phyloP scores from a whole-genome alignment of 129 eudicot genomes.

The Saussurea involucrata region DNA sequence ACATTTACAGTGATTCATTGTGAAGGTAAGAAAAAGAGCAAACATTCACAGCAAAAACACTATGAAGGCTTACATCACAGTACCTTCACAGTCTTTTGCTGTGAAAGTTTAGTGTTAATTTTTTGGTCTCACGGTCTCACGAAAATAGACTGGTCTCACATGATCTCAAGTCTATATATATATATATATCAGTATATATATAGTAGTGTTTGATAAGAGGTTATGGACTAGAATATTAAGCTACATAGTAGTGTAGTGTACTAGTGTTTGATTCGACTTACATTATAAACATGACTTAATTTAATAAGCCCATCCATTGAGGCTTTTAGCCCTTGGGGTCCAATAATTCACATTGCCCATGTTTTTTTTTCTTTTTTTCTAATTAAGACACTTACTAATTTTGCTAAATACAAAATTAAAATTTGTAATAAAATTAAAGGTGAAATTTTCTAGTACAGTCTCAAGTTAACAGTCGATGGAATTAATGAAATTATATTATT shows the following conservation, averaged over 20 bases:
- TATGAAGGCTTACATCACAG: too few relatives aligned
- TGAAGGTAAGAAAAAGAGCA: too few relatives aligned
- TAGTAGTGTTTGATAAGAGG: neutral
- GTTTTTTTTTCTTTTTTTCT: too few relatives aligned
- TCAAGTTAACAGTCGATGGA: neutral
- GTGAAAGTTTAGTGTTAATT: too few relatives aligned
- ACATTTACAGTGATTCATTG: too few relatives aligned
- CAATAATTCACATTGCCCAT: neutral
- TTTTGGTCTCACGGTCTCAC: too few relatives aligned
- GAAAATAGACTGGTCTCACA: too few relatives aligned
- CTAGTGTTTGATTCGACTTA: neutral
- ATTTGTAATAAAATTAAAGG: too few relatives aligned
- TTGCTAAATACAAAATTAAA: neutral
- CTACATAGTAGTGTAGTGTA: too few relatives aligned
- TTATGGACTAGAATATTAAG: neutral
- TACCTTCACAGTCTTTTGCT: too few relatives aligned
- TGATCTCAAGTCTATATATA: too few relatives aligned
- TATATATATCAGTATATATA: neutral
- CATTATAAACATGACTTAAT: neutral
- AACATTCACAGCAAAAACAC: too few relatives aligned
- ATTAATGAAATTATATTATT: neutral
- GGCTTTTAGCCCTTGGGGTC: neutral
- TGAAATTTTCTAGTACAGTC: neutral
- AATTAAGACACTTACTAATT: neutral
- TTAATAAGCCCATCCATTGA: neutral